A percentile compares a stretch with the other conserved stretches of the same genome.
phyloP scores from a whole-genome alignment of 83 land plant species.

The Larix sibirica region DNA sequence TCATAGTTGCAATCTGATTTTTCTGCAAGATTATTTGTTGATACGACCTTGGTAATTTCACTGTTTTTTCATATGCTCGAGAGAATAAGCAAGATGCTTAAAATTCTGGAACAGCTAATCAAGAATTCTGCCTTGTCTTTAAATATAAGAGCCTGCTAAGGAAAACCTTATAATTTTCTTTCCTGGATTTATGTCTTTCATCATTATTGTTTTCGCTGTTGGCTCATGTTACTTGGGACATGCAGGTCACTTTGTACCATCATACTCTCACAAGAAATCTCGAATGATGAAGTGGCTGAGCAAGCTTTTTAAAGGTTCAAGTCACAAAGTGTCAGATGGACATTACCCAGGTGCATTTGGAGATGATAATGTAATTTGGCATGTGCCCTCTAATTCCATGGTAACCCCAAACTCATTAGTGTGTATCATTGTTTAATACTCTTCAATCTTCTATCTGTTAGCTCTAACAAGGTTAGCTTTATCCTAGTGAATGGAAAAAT shows the following conservation, averaged over 20 bases:
- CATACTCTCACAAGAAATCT: constrained; percentile 1
- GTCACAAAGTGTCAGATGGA: not conserved
- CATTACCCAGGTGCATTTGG: not conserved
- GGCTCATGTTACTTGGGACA: not conserved
- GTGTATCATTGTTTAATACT: not conserved
- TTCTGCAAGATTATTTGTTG: not conserved
- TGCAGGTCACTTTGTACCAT: constrained; percentile 7
- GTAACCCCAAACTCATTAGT: not conserved
- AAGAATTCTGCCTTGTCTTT: not conserved
- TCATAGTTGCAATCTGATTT: not conserved
- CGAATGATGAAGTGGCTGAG: constrained; percentile 19
- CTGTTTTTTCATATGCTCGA: not conserved
- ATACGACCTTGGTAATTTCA: not conserved
- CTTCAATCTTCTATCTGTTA: not conserved
- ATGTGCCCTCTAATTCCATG: not conserved
- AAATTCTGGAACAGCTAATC: too few species aligned
- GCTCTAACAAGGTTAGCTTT: not conserved
- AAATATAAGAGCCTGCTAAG: not conserved
- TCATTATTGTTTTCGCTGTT: not conserved
- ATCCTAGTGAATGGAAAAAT: not conserved
- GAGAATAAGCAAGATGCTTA: not conserved
- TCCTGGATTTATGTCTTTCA: not conserved
- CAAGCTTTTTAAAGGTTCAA: constrained; percentile 12
- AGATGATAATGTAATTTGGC: constrained; percentile 4
- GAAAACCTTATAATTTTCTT: not conserved